A percentile compares a stretch with the other conserved stretches of the same genome.
These are phyloP conservation scores for Rhododendron griersonianum DNA, from an alignment of 148 eudicot genomes.

Conservation along the genomic window DNA sequence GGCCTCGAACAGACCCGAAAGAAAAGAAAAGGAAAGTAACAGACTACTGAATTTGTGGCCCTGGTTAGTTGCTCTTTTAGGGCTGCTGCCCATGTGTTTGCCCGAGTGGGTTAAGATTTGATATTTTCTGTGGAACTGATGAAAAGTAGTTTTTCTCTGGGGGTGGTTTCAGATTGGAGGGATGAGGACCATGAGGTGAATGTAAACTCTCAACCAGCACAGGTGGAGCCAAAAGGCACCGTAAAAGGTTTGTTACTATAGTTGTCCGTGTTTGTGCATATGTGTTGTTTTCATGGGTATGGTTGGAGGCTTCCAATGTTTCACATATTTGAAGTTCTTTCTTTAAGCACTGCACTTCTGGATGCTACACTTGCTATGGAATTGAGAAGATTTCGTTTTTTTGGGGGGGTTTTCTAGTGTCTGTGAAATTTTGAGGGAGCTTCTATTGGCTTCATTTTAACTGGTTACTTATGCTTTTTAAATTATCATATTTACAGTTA, in stretches of 20 bases:
- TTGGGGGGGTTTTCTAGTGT: not conserved
- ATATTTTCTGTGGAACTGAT: conserved; percentile 1
- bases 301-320: not conserved
- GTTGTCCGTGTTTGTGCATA: not conserved
- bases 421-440: not conserved
- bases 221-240: conserved; percentile 18
- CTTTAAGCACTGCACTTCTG: not conserved
- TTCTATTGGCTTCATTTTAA: not conserved
- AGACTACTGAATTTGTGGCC: not conserved
- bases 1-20: not conserved
- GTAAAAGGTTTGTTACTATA: conserved; percentile 15
- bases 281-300: not conserved
- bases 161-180: conserved; percentile 22
- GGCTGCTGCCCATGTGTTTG: not conserved
- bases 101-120: not conserved
- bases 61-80: not conserved
- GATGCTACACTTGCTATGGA: not conserved
- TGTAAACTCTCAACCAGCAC: conserved; percentile 8
- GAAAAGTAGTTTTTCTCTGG: not conserved
- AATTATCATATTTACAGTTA: conserved; percentile 20
- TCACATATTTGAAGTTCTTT: not conserved
- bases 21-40: not conserved
- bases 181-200: conserved; percentile 12
- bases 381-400: not conserved
- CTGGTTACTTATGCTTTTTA: not conserved